These are phyloP conservation scores for Neonectria sp. DNA, from an alignment of 2,329 filamentous ascomycete genomes.

Conservation along the genomic window DNA sequence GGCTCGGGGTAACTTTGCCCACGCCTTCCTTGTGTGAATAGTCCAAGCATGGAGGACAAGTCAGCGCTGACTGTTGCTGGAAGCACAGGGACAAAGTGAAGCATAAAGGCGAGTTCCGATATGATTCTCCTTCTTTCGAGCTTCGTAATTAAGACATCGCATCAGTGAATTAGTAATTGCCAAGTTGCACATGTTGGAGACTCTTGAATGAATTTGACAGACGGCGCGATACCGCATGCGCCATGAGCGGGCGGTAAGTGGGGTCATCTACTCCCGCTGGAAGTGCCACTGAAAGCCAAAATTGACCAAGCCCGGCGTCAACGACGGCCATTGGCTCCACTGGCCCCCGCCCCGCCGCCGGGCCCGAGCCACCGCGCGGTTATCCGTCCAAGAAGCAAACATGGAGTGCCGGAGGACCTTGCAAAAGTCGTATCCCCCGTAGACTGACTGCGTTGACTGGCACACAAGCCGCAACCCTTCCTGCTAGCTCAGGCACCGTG, in stretches of 20 bases:
- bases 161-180: neutral
- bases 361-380: conserved; percentile 26
- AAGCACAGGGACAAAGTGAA: neutral
- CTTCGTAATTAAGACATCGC: neutral
- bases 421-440: neutral
- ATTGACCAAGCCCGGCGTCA: conserved; percentile 24
- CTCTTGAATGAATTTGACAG: neutral
- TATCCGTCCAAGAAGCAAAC: neutral
- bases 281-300: neutral
- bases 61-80: neutral
- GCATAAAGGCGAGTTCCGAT: neutral
- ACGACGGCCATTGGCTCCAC: conserved; percentile 28
- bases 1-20: conserved; percentile 5
- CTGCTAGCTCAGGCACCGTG: no score
- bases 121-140: neutral
- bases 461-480: no score
- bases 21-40: neutral
- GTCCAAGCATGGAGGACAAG: neutral
- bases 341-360: conserved; percentile 11
- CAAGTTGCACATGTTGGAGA: neutral
- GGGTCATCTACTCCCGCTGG: neutral
- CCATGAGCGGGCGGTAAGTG: conserved; percentile 13
- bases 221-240: neutral
- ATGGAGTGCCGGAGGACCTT: neutral
- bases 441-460: no score